These are phyloP conservation scores for Buxus sempervirens DNA, from an alignment of 164 flowering plant species.

Conservation along the genomic window DNA sequence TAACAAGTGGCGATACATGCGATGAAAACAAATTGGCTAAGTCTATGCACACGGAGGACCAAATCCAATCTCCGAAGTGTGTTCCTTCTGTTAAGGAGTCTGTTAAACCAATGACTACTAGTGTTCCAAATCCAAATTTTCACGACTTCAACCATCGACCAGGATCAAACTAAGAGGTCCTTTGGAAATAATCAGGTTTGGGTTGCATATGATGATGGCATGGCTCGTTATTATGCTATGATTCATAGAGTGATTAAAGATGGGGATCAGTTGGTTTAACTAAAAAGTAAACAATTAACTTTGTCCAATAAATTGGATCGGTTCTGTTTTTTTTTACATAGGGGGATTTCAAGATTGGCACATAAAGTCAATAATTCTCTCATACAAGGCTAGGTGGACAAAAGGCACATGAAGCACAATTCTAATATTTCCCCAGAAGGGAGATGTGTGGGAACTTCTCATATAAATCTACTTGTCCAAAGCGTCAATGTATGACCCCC, in stretches of 20 bases:
- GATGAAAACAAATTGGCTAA: background rate
- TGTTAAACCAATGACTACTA: conserved; percentile 3
- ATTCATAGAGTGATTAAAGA: conserved; percentile 20
- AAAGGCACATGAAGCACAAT: conserved; percentile 22
- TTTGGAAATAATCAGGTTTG: conserved; percentile 26
- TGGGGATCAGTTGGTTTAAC: conserved; percentile 26
- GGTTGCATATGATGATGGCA: conserved; percentile 30
- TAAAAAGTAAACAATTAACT: conserved; percentile 19
- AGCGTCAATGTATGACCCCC: too few species aligned
- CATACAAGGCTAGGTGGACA: conserved; percentile 22
- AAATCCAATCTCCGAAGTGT: background rate
- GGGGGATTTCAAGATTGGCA: conserved; percentile 25
- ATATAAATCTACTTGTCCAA: too few species aligned
- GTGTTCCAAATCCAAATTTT: conserved; percentile 38
- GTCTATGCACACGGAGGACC: background rate
- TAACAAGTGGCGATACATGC: background rate
- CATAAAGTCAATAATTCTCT: conserved; percentile 11
- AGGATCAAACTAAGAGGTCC: conserved; percentile 14
- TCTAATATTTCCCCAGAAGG: conserved; percentile 20
- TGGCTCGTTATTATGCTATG: conserved; percentile 30
- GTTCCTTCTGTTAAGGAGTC: background rate
- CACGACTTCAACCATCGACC: conserved; percentile 43
- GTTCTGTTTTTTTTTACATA: conserved; percentile 17
- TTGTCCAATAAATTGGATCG: conserved; percentile 17
- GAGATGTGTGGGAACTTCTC: conserved; percentile 31